Evolutionary conservation across 2,329 filamentous ascomycete species (phyloP), one percentile per base, ranked within the genome.

Genomic region (Aspergillus fijiensis): DNA sequence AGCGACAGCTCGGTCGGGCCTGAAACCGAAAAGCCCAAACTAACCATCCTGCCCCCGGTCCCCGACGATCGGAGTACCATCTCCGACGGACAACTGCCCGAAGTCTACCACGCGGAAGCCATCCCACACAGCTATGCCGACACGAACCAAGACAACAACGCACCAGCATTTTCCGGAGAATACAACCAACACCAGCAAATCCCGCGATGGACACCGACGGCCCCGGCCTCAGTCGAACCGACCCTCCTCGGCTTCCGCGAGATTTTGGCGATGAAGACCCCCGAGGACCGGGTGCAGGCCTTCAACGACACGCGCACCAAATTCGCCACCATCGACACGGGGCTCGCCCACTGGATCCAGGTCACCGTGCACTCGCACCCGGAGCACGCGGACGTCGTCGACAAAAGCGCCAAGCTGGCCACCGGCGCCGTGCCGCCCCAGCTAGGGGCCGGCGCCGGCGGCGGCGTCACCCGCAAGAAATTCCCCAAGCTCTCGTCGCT

Each of bases 261-360:
- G 60, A 96, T 97, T 62, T 82, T 92, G 68, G 86, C 85, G 9
- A 81, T 95, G 53, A 81, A 84, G 16, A 85, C 84, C 2, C 75
- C 87, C 0, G 74, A 82, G 14, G 88, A 95, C 65, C 87, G 92
- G 21, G 90, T 95, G 61, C 80, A 83, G 49, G 88, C 87, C 14
- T 96, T 90, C 72, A 85, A 91, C 60, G 85, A 89, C 60, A 89
- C 90, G 0, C 85, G 91, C 49, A 79, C 85, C 16, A 84, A 89
- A 50, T 92, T 92, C 73, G 87, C 89, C 0, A 74, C 78, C 12
- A 86, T 89, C 72, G 87, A 96, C 60, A 89, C 89, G 5, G 92
- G 93, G 1, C 79, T 98, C n/a, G 80, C 76, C 57, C 76, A 81
- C 64, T 89, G 86, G 86, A 70, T 88, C 19, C 72, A 77, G 49